Conservation (phyloP, 1,284 basidiomycete species). For the Boletus nobilissimus region DNA sequence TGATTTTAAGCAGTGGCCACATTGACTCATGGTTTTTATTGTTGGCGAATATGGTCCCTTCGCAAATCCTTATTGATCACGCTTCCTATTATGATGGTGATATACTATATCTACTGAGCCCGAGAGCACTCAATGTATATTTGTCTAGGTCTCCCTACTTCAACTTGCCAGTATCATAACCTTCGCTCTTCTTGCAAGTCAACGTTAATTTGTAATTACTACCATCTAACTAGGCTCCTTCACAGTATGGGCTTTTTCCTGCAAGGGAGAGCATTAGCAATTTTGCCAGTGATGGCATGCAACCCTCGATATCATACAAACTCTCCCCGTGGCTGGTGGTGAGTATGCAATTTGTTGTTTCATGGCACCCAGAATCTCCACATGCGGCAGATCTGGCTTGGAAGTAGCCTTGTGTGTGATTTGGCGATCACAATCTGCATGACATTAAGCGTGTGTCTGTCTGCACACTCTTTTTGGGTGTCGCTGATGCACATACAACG, state of each 20-base stretch:
- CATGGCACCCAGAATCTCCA: neutral
- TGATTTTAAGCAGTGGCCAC: constrained; percentile 30
- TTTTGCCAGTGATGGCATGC: no score
- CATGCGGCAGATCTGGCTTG: constrained; percentile 37
- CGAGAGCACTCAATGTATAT: neutral
- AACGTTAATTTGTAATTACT: neutral
- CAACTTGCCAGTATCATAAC: constrained; percentile 32
- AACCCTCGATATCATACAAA: neutral
- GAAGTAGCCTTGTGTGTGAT: constrained; percentile 35
- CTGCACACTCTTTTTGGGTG: neutral
- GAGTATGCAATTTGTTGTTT: neutral
- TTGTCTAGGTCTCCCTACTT: constrained; percentile 26
- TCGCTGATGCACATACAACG: neutral
- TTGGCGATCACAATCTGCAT: constrained; percentile 37
- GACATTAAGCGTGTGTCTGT: constrained; percentile 28
- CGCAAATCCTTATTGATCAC: constrained; percentile 6
- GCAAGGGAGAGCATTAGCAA: neutral
- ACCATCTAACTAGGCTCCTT: neutral
- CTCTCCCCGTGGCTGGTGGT: constrained; percentile 19
- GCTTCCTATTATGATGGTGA: constrained; percentile 37
- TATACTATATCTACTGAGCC: neutral
- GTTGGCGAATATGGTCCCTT: constrained; percentile 38
- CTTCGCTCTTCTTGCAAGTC: constrained; percentile 3
- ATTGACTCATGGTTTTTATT: constrained; percentile 39
- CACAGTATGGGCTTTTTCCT: constrained; percentile 15